Base-by-base conservation (phyloP, 2,329 filamentous ascomycete species). In the Verruconis gallopava region DNA sequence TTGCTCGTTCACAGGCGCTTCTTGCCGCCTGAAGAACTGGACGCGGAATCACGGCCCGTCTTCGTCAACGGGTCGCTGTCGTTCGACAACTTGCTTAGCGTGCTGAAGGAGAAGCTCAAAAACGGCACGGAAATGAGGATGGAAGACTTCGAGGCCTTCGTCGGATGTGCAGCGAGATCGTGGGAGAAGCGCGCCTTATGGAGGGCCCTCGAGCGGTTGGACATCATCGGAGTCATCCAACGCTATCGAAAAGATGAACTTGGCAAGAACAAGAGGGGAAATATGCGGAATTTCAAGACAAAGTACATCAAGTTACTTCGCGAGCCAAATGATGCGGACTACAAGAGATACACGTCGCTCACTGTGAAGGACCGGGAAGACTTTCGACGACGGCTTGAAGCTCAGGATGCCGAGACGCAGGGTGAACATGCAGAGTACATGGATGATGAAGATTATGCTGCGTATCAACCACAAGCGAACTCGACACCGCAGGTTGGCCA, bases 121-220 rank as follows among this genome's bases (percentile, higher is more conserved):
- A 60, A 71, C 22, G 60, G 65, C 22, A 57, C 62, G n/a, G 60
- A 75, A 22, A 65, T 77, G 34, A 61, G 68, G 2, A 63, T 69
- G 12, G 59, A 63, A 40, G 71, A 76, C 45, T 56, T 78, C 9
- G 68, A 72, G 42, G 58, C 57, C 20, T 63, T 61, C 19, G 53
- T 77, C 38, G 61, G 58, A 51, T 61, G 58, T 18, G n/a, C 17
- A 3, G 22, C 17, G 4, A 34, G 13, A 17, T 42, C 15, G 14
- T 44, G 38, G 35, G 11, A 44, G 32, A 34, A 34, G 21, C 20
- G 22, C 5, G 34, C 30, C 21, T 17, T 45, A 13, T 40, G 46
- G 28, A 17, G 32, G 11, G 47, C 50, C 17, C 46, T 44, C 11
- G 46, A 48, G 19, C 44, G 42, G 13, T 36, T 46, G 14, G 44